These are phyloP conservation scores for Claviceps monticola DNA, from an alignment of 2,329 filamentous ascomycete species.

Conservation along the genomic window DNA sequence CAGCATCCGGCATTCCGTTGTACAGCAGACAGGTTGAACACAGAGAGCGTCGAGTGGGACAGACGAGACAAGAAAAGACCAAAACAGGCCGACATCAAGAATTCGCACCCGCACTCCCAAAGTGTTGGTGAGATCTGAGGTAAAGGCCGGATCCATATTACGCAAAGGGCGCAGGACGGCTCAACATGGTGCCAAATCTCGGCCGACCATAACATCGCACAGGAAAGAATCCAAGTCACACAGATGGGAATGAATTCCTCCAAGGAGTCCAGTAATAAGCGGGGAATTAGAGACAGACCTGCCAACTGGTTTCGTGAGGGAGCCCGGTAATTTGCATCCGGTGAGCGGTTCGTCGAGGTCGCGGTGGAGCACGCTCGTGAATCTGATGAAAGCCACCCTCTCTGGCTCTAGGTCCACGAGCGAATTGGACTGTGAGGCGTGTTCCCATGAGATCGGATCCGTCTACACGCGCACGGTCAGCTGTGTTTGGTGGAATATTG, in stretches of 20 bases:
- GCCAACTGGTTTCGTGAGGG: slow-evolving; percentile 97
- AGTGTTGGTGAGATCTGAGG: slow-evolving; percentile 10
- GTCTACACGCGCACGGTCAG: slow-evolving; percentile 40
- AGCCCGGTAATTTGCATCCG: slow-evolving; percentile 97
- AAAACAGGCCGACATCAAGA: slow-evolving; percentile 1
- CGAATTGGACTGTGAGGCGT: slow-evolving; percentile 94
- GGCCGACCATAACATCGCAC: slow-evolving; percentile 10
- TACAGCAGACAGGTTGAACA: slow-evolving; percentile 3
- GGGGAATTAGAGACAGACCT: slow-evolving; percentile 73
- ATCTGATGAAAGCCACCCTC: slow-evolving; percentile 31
- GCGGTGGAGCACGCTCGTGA: slow-evolving; percentile 46
- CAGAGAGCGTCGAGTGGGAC: slow-evolving; percentile 6
- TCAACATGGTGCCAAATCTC: slow-evolving; percentile 9
- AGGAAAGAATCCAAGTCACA: slow-evolving; percentile 19
- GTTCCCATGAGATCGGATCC: slow-evolving; percentile 97
- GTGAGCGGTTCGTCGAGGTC: slow-evolving; percentile 85
- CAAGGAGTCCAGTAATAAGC: slow-evolving; percentile 37
- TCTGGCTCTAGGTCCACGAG: slow-evolving; percentile 61
- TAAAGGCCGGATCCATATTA: slow-evolving; percentile 13
- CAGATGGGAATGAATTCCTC: slow-evolving; percentile 17
- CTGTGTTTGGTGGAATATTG: background rate
- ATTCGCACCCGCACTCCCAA: slow-evolving; percentile 3
- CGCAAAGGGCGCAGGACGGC: slow-evolving; percentile 3
- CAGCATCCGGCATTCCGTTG: slow-evolving; percentile 21
- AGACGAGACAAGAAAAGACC: slow-evolving; percentile 16